phyloP scores from a whole-genome alignment of 768 basidiomycete genomes.

The Psilocybe cyanescens region DNA sequence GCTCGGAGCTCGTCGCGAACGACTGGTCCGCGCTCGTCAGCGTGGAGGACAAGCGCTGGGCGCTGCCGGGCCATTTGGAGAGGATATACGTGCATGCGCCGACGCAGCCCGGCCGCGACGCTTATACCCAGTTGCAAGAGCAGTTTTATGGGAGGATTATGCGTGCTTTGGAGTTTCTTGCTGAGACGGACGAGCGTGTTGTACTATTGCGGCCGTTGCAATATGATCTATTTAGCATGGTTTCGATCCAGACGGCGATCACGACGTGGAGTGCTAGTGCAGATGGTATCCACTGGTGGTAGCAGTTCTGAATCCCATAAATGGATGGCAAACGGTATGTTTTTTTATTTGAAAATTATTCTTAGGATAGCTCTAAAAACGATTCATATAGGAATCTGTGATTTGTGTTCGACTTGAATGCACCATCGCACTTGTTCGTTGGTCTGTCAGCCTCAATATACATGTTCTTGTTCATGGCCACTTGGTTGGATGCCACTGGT shows the following conservation, averaged over 20 bases:
- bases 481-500: too few relatives aligned
- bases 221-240: slow-evolving; percentile 23
- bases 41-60: background rate
- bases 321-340: too few relatives aligned
- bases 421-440: too few relatives aligned
- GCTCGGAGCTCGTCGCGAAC: slow-evolving; percentile 15
- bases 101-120: slow-evolving; percentile 16
- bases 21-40: slow-evolving; percentile 15
- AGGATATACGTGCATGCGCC: slow-evolving; percentile 23
- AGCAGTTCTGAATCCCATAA: background rate
- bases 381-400: too few relatives aligned
- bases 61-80: slow-evolving; percentile 11
- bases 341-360: too few relatives aligned
- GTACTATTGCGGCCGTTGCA: slow-evolving; percentile 19
- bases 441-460: too few relatives aligned
- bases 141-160: slow-evolving; percentile 18
- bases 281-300: slow-evolving; percentile 19
- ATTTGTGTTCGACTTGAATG: too few relatives aligned
- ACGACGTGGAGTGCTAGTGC: slow-evolving; percentile 17
- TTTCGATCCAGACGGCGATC: slow-evolving; percentile 24
- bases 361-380: too few relatives aligned
- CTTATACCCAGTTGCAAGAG: slow-evolving; percentile 1
- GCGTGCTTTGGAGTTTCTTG: slow-evolving; percentile 14
- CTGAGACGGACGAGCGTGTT: slow-evolving; percentile 9
- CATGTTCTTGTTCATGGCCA: too few relatives aligned